phyloP scores from a whole-genome alignment of 2,329 filamentous ascomycete species.

The Fusarium poae region DNA sequence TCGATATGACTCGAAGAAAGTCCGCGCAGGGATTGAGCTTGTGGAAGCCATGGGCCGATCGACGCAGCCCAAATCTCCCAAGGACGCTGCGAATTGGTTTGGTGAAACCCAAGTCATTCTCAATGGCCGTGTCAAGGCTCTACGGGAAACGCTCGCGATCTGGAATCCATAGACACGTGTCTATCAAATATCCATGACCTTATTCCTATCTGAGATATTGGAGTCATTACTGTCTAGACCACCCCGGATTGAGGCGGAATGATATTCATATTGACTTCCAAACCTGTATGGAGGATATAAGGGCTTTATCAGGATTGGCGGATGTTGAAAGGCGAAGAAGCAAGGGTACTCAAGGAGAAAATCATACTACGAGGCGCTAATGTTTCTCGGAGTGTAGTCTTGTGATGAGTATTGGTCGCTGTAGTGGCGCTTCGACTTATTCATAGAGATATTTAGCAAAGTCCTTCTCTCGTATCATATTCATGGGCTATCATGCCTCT shows the following conservation, averaged over 20 bases:
- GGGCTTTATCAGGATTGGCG: too few relatives aligned
- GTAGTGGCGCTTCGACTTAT: too few relatives aligned
- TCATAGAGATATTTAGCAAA: too few relatives aligned
- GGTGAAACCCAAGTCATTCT: background rate
- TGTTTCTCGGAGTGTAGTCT: too few relatives aligned
- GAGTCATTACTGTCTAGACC: background rate
- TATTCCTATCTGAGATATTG: background rate
- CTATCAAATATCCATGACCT: background rate
- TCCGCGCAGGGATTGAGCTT: background rate
- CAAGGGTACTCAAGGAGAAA: too few relatives aligned
- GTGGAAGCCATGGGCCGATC: background rate
- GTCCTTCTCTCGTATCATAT: too few relatives aligned
- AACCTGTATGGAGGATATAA: too few relatives aligned
- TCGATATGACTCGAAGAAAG: background rate
- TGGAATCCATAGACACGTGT: background rate
- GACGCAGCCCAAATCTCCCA: background rate
- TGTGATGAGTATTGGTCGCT: too few relatives aligned
- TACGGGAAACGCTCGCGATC: background rate
- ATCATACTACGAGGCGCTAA: too few relatives aligned
- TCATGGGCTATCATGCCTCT: too few relatives aligned
- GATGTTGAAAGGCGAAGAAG: too few relatives aligned
- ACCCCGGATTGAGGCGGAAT: background rate
- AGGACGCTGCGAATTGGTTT: background rate
- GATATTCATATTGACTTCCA: too few relatives aligned
- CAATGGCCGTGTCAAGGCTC: background rate